phyloP scores from a whole-genome alignment of 2,329 filamentous ascomycete genomes.

The Alternaria sp. region DNA sequence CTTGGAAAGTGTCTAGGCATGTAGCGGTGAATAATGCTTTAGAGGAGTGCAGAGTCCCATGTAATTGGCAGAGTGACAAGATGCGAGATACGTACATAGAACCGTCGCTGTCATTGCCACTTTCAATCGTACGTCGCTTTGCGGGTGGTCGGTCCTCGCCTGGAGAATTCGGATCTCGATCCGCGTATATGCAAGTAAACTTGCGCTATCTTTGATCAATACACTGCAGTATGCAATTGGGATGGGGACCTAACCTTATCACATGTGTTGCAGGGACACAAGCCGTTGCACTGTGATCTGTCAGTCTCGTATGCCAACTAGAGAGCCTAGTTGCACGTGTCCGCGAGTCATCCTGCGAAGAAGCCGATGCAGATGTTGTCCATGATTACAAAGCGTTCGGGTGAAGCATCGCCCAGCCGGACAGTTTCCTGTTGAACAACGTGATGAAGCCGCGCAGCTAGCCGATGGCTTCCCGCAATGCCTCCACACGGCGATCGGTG shows the following conservation, averaged over 20 bases:
- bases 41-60: background rate
- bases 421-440: background rate
- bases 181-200: slow-evolving; percentile 49
- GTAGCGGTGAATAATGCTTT: background rate
- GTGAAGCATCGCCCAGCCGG: background rate
- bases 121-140: slow-evolving; percentile 37
- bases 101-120: slow-evolving; percentile 21
- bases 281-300: slow-evolving; percentile 62
- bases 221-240: background rate
- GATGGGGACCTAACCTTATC: slow-evolving; percentile 53
- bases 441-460: background rate
- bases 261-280: slow-evolving; percentile 65
- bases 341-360: background rate
- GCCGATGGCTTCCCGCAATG: background rate
- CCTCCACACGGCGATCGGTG: background rate
- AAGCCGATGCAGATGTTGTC: background rate
- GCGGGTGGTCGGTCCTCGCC: slow-evolving; percentile 49
- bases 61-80: background rate
- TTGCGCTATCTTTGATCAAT: slow-evolving; percentile 43
- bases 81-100: slow-evolving; percentile 5
- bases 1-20: background rate
- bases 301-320: slow-evolving; percentile 11
- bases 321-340: background rate
- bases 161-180: slow-evolving; percentile 44
- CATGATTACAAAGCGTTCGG: background rate